phyloP scores from a whole-genome alignment of 2,329 filamentous ascomycete genomes.

The Ilyonectria mors-panacis region DNA sequence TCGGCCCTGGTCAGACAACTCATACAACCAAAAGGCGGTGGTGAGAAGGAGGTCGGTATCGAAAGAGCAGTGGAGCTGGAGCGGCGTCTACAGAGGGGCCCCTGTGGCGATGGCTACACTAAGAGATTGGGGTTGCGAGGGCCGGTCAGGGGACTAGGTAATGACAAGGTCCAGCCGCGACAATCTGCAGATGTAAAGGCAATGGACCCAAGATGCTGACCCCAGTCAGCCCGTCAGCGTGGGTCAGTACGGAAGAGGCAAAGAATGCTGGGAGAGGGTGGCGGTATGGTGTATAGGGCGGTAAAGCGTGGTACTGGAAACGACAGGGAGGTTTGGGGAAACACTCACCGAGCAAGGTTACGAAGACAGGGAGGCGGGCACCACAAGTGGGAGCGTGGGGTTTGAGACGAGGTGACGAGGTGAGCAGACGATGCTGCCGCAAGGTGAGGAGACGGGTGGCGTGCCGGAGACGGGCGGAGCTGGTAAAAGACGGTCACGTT shows the following conservation, averaged over 20 bases:
- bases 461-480: slow-evolving; percentile 36
- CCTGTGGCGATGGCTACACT: slow-evolving; percentile 41
- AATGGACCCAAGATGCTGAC: slow-evolving; percentile 39
- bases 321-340: slow-evolving; percentile 32
- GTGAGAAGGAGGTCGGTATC: slow-evolving; percentile 43
- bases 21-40: slow-evolving; percentile 47
- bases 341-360: slow-evolving; percentile 10
- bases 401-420: slow-evolving; percentile 44
- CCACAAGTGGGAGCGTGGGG: slow-evolving; percentile 42
- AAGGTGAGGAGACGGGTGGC: slow-evolving; percentile 50
- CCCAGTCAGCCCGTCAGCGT: slow-evolving; percentile 42
- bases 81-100: slow-evolving; percentile 34
- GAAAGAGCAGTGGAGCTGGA: slow-evolving; percentile 47
- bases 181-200: slow-evolving; percentile 36
- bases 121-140: slow-evolving; percentile 36
- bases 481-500: slow-evolving; percentile 40
- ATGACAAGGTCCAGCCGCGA: slow-evolving; percentile 24
- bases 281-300: slow-evolving; percentile 5
- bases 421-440: slow-evolving; percentile 44
- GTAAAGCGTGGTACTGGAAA: slow-evolving; percentile 25
- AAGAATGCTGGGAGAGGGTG: slow-evolving; percentile 18
- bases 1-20: slow-evolving; percentile 40
- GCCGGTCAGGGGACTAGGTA: slow-evolving; percentile 31
- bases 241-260: slow-evolving; percentile 37
- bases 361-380: slow-evolving; percentile 29